A percentile compares a stretch with the other conserved stretches of the same genome.
Conservation (phyloP, 2,329 filamentous ascomycete species). For the Aspergillus sergii region DNA sequence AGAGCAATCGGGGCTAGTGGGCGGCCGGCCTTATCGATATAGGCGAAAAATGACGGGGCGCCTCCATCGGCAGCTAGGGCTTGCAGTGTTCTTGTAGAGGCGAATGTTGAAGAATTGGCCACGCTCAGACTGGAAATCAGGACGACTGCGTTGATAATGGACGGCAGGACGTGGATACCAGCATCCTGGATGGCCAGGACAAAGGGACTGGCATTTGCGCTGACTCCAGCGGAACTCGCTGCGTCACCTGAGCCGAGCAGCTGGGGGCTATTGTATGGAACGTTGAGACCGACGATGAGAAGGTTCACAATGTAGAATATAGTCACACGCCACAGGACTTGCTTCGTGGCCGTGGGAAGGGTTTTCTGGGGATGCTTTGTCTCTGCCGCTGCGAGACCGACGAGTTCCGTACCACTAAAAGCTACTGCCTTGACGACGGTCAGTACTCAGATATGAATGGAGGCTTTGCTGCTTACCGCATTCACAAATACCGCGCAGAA, state of each 20-base stretch:
- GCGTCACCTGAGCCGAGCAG: background rate
- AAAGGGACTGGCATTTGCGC: background rate
- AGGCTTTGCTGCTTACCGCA: background rate
- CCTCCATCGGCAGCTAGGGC: background rate
- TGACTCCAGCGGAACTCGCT: background rate
- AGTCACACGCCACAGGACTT: background rate
- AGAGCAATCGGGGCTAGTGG: background rate
- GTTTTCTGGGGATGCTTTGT: background rate
- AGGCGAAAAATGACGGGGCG: background rate
- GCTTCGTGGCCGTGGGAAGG: background rate
- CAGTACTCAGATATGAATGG: background rate
- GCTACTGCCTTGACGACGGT: background rate
- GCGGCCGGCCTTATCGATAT: background rate
- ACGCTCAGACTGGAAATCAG: background rate
- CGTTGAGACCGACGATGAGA: background rate
- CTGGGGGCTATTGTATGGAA: background rate
- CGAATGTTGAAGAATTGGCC: background rate
- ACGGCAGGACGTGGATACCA: background rate
- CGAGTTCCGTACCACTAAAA: background rate
- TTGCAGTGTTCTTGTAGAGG: background rate
- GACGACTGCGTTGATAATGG: background rate
- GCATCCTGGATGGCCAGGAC: background rate
- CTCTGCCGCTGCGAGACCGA: background rate
- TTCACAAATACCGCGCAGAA: background rate
- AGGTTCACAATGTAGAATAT: background rate